phyloP scores from a whole-genome alignment of 2,329 filamentous ascomycete genomes.

The Curvularia spicifera region DNA sequence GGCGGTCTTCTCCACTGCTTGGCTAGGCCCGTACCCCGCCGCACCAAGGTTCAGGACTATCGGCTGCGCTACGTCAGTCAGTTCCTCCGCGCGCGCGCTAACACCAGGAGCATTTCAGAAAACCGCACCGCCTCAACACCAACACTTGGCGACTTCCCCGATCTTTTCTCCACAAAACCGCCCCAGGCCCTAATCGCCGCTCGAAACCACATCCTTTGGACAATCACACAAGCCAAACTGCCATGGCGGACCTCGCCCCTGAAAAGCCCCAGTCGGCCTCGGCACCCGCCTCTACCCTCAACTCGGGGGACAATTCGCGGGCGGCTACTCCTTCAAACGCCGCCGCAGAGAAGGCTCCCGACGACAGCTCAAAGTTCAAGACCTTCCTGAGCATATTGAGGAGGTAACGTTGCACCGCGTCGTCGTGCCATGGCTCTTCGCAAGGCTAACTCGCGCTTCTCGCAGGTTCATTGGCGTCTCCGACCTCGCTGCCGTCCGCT shows the following conservation, averaged over 20 bases:
- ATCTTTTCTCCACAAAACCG: conserved; percentile 6
- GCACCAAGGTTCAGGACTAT: conserved; percentile 17
- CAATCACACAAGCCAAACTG: neutral
- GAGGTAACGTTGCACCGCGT: conserved; percentile 64
- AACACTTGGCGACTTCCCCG: conserved; percentile 18
- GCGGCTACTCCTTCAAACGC: conserved; percentile 45
- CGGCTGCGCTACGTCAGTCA: conserved; percentile 39
- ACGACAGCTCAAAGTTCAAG: conserved; percentile 86
- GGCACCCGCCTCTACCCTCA: conserved; percentile 38
- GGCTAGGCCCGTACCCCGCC: conserved; percentile 10
- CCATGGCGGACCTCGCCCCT: conserved; percentile 44
- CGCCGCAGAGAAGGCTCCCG: conserved; percentile 63
- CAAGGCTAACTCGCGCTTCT: conserved; percentile 20
- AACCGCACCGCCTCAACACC: conserved; percentile 25
- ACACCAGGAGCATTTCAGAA: conserved; percentile 11
- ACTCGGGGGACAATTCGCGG: conserved; percentile 46
- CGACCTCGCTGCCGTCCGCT: conserved; percentile 93
- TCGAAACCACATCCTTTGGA: conserved; percentile 3
- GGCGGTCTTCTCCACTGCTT: conserved; percentile 1
- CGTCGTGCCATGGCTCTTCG: neutral
- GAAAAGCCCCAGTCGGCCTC: conserved; percentile 36
- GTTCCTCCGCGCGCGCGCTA: conserved; percentile 17
- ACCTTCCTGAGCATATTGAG: conserved; percentile 87
- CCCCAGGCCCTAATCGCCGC: neutral
- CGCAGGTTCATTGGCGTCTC: conserved; percentile 90